Evolutionary conservation across 108 stramenopile species (phyloP), one percentile per base, ranked within the genome.

Genomic region (Parietichytrium sp.): DNA sequence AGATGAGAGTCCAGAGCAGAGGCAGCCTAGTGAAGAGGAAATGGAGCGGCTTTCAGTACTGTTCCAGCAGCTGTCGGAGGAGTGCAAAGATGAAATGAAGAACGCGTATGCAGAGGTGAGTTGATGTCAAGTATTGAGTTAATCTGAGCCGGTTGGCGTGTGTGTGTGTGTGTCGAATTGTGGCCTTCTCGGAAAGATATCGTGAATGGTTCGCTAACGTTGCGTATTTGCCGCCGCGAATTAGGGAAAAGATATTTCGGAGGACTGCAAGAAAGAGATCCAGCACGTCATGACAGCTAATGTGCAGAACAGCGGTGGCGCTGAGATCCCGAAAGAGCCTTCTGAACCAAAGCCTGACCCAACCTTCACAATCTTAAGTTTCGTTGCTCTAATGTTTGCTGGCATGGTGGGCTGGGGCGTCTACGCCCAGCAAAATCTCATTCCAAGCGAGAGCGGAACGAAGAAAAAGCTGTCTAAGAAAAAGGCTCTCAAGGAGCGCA

Each of bases 391-490:
- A 0, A 33, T 72, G 23, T 23, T 72, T 20, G 61, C 61, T 20
- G 61, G 61, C 25, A 33, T 72, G 7, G 61, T 72, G 42, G 61
- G 38, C 42, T 72, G 61, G 61, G 61, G 61, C 10, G 61, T 72
- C 61, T 72, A 72, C 33, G 61, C 61, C n/a, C 61, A 72, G 33
- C 33, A 25, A n/a, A 72, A 31, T 42, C 36, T 72, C 45, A 72
- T 72, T 20, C n/a, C 18, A n/a, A 31, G 45, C 38, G 45, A 45
- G 61, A 33, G 38, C 10, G 61, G 45, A 2, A 45, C 61, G 3
- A 72, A 72, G 61, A 72, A 72, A 2, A 72, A 72, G 61, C 33
- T 72, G 20, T 45, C 38, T 42, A 72, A 72, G 61, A 33, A 72
- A 42, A 72, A 72, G 61, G 38, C 36, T 33, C 61, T 45, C 38